Conservation (phyloP, 106 monocot species). For the Gastrodia elata region DNA sequence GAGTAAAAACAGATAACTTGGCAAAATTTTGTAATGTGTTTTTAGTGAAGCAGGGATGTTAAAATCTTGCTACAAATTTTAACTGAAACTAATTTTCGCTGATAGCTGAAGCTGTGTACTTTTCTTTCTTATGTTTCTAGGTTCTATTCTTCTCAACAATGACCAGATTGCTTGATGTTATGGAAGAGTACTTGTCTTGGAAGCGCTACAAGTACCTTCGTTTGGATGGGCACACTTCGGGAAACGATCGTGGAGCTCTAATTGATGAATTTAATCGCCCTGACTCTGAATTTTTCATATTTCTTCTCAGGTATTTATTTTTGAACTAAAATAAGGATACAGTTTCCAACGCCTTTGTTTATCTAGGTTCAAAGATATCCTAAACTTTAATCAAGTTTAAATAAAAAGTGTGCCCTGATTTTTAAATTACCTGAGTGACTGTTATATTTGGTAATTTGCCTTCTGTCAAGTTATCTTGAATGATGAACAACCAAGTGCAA, state of each 20-base stretch:
- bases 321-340: background rate
- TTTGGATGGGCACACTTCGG: slow-evolving; percentile 97
- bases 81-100: background rate
- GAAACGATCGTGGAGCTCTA: slow-evolving; percentile 86
- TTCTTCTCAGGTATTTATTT: slow-evolving; percentile 69
- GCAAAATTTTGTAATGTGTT: too few species aligned
- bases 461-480: background rate
- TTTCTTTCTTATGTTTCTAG: slow-evolving; percentile 26
- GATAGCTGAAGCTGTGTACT: background rate
- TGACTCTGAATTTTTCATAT: slow-evolving; percentile 72
- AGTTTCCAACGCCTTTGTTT: background rate
- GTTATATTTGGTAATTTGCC: background rate
- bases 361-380: background rate
- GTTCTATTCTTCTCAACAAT: slow-evolving; percentile 97
- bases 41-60: background rate
- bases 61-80: background rate
- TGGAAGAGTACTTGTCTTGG: slow-evolving; percentile 93
- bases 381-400: background rate
- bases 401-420: background rate
- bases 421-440: background rate
- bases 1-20: too few species aligned
- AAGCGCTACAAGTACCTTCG: slow-evolving; percentile 88
- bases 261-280: slow-evolving; percentile 89
- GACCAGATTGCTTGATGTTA: slow-evolving; percentile 98
- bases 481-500: background rate